Conservation (phyloP, 495 filamentous ascomycete genomes). For the Elaphomyces granulatus region DNA sequence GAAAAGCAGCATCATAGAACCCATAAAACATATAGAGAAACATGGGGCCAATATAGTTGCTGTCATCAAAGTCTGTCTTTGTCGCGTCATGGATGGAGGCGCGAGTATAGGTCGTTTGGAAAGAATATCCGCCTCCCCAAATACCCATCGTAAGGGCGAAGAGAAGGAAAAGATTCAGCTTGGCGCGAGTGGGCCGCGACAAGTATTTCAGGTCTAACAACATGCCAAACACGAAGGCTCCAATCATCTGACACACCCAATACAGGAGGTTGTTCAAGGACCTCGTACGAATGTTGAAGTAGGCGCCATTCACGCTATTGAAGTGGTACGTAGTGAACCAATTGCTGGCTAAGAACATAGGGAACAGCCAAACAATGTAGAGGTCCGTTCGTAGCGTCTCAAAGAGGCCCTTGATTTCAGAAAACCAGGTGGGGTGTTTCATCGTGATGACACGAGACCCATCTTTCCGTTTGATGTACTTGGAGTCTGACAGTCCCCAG, state of each 20-base stretch:
- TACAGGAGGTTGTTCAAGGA: constrained; percentile 77
- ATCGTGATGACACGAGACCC: constrained; percentile 72
- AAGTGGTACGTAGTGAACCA: constrained; percentile 40
- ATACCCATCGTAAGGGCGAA: constrained; percentile 63
- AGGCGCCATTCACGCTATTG: constrained; percentile 41
- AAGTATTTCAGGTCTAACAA: constrained; percentile 51
- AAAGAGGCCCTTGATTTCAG: constrained; percentile 64
- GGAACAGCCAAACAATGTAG: constrained; percentile 75
- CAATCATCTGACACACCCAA: constrained; percentile 79
- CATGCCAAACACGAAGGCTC: constrained; percentile 63
- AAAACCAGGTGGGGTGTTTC: constrained; percentile 71
- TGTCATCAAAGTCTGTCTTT: constrained; percentile 47
- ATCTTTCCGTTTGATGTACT: constrained; percentile 63
- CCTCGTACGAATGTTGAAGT: constrained; percentile 71
- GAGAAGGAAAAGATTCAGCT: constrained; percentile 48
- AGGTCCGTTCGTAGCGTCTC: constrained; percentile 57
- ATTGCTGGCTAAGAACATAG: constrained; percentile 54
- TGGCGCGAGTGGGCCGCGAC: constrained; percentile 61
- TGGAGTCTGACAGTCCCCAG: constrained; percentile 59
- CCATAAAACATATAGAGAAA: constrained; percentile 92
- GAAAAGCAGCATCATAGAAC: constrained; percentile 77
- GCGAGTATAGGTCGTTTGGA: constrained; percentile 51
- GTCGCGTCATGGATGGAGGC: constrained; percentile 23
- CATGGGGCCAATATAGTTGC: constrained; percentile 64
- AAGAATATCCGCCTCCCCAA: constrained; percentile 82